Conservation (phyloP, 768 basidiomycete species). For the Kwoniella bestiolae region DNA sequence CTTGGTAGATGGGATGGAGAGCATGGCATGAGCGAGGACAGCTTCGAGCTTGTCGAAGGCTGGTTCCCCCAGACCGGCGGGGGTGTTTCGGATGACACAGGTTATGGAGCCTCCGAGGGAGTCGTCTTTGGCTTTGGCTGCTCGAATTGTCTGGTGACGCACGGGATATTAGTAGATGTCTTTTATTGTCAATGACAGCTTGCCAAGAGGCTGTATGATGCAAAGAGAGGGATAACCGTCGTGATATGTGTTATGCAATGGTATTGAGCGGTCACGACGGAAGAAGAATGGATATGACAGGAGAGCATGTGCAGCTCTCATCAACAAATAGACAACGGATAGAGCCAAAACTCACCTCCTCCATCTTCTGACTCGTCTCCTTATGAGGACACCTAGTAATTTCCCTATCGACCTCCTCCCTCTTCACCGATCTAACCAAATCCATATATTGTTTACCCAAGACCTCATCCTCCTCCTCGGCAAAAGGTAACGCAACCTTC, state of each 20-base stretch:
- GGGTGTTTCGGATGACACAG: constrained; percentile 89
- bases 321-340: too few relatives aligned
- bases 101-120: constrained; percentile 98
- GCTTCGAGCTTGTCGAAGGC: constrained; percentile 99
- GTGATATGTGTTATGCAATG: too few relatives aligned
- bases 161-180: constrained; percentile 4
- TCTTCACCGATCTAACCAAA: constrained; percentile 76
- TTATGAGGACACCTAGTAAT: constrained; percentile 86
- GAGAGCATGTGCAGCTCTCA: too few relatives aligned
- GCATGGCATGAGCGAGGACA: constrained; percentile 92
- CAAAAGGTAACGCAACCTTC: constrained; percentile 73
- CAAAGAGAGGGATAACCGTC: too few relatives aligned
- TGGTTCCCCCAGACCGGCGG: constrained; percentile 92
- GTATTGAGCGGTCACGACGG: not conserved
- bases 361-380: constrained; percentile 89
- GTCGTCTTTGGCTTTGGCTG: constrained; percentile 85
- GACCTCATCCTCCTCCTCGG: constrained; percentile 73
- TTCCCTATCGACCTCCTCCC: constrained; percentile 86
- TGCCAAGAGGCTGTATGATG: not conserved
- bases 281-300: not conserved
- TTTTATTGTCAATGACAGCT: not conserved
- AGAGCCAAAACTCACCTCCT: constrained; percentile 74
- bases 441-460: constrained; percentile 76
- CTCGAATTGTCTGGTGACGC: constrained; percentile 76
- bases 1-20: constrained; percentile 98